phyloP scores from a whole-genome alignment of 495 filamentous ascomycete genomes.

The Lasiosphaeria miniovina region DNA sequence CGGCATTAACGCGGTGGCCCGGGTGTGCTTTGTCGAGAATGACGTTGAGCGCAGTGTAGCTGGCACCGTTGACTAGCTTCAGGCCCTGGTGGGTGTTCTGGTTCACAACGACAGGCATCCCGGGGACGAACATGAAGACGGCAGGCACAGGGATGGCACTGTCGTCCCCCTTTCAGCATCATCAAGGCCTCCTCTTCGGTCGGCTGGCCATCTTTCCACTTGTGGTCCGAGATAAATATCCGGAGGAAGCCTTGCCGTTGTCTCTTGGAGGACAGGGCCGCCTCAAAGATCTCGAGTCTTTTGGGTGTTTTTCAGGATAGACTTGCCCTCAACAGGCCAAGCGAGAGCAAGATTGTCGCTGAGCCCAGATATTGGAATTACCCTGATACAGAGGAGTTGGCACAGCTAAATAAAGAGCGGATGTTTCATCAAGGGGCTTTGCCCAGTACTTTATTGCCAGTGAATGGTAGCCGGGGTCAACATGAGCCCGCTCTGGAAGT shows the following conservation, averaged over 20 bases:
- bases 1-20: constrained; percentile 1
- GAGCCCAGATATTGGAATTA: too few relatives aligned
- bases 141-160: constrained; percentile 4
- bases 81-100: constrained; percentile 7
- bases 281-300: neutral
- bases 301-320: neutral
- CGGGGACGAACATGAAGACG: constrained; percentile 6
- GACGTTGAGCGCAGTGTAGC: constrained; percentile 4
- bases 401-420: too few relatives aligned
- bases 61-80: constrained; percentile 4
- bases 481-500: too few relatives aligned
- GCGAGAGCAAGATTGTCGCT: neutral
- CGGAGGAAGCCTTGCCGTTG: neutral
- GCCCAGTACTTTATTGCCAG: too few relatives aligned
- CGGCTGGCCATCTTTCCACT: constrained; percentile 8
- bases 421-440: too few relatives aligned
- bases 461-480: too few relatives aligned
- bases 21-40: constrained; percentile 6
- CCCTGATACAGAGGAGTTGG: too few relatives aligned
- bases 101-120: constrained; percentile 5
- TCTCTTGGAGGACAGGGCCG: neutral
- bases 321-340: too few relatives aligned
- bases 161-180: constrained; percentile 4
- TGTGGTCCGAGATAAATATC: constrained; percentile 1
- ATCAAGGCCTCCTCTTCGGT: constrained; percentile 7